phyloP scores from a whole-genome alignment of 768 basidiomycete species.

The Lactarius trivialis region DNA sequence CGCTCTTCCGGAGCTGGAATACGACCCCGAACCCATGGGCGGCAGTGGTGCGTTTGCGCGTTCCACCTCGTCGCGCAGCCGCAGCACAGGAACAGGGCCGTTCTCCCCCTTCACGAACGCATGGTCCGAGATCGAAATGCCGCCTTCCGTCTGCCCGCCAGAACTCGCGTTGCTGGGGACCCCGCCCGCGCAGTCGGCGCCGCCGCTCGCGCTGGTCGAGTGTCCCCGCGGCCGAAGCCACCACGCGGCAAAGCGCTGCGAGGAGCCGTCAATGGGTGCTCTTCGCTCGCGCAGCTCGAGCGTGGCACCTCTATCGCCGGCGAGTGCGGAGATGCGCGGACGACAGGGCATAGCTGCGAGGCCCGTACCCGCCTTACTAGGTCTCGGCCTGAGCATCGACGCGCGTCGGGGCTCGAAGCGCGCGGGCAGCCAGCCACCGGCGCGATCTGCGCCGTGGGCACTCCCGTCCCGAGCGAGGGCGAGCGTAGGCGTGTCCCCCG shows the following conservation, averaged over 20 bases:
- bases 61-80: slow-evolving; percentile 15
- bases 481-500: slow-evolving; percentile 18
- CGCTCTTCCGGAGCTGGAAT: slow-evolving; percentile 21
- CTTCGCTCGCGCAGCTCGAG: slow-evolving; percentile 47
- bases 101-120: slow-evolving; percentile 18
- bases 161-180: slow-evolving; percentile 13
- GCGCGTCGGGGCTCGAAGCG: slow-evolving; percentile 2
- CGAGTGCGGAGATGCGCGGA: slow-evolving; percentile 21
- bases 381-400: background rate
- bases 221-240: slow-evolving; percentile 9
- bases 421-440: slow-evolving; percentile 21
- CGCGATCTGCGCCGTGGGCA: slow-evolving; percentile 14
- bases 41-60: slow-evolving; percentile 1
- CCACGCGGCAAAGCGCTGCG: slow-evolving; percentile 2
- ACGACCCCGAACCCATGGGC: slow-evolving; percentile 11
- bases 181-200: slow-evolving; percentile 10
- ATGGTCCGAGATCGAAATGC: slow-evolving; percentile 19
- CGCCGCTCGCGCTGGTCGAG: slow-evolving; percentile 3
- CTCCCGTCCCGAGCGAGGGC: slow-evolving; percentile 11
- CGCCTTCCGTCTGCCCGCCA: slow-evolving; percentile 4
- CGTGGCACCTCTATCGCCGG: slow-evolving; percentile 41
- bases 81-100: slow-evolving; percentile 12
- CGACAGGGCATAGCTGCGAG: background rate
- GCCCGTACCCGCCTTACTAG: background rate
- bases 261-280: slow-evolving; percentile 24